Evolutionary conservation across 2,329 filamentous ascomycete species (phyloP).

Genomic region (Calonectria crousiana): DNA sequence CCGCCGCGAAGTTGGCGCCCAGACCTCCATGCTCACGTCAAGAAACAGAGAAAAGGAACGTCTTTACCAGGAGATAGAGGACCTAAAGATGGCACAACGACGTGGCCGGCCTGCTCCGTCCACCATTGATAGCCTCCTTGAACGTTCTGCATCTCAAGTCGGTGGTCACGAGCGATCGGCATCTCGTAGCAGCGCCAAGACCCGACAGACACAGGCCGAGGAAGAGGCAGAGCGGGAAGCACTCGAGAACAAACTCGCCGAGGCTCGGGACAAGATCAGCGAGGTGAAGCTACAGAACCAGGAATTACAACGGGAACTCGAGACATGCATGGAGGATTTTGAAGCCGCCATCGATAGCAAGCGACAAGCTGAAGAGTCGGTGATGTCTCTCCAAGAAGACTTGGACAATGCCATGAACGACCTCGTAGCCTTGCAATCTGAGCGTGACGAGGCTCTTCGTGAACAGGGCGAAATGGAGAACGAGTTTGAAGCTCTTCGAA

Average conservation of each 20-base stretch:
- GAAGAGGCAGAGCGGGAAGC: conserved; percentile 88
- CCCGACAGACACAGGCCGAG: conserved; percentile 69
- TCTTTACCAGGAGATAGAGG: conserved; percentile 96
- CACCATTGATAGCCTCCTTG: conserved; percentile 89
- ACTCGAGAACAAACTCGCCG: conserved; percentile 84
- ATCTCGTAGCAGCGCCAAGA: conserved; percentile 79
- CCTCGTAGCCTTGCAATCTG: conserved; percentile 80
- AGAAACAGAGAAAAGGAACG: conserved; percentile 95
- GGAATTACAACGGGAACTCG: conserved; percentile 85
- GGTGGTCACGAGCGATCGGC: conserved; percentile 76
- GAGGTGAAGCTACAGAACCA: conserved; percentile 90
- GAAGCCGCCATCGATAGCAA: conserved; percentile 77
- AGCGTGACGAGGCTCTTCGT: conserved; percentile 87
- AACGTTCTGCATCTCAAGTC: conserved; percentile 91
- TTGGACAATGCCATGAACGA: conserved; percentile 84
- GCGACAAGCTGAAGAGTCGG: conserved; percentile 69
- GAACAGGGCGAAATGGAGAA: conserved; percentile 70
- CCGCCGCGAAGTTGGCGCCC: conserved; percentile 90
- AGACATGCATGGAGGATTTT: conserved; percentile 83
- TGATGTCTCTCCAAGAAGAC: conserved; percentile 80
- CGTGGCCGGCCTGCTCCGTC: conserved; percentile 73
- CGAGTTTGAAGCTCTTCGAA: conserved; percentile 71
- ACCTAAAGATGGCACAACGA: conserved; percentile 89
- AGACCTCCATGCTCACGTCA: conserved; percentile 97
- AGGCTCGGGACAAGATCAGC: conserved; percentile 87